Evolutionary conservation across 2,329 filamentous ascomycete species (phyloP), one percentile per base, ranked within the genome.

Genomic region (Epichloe typhina): DNA sequence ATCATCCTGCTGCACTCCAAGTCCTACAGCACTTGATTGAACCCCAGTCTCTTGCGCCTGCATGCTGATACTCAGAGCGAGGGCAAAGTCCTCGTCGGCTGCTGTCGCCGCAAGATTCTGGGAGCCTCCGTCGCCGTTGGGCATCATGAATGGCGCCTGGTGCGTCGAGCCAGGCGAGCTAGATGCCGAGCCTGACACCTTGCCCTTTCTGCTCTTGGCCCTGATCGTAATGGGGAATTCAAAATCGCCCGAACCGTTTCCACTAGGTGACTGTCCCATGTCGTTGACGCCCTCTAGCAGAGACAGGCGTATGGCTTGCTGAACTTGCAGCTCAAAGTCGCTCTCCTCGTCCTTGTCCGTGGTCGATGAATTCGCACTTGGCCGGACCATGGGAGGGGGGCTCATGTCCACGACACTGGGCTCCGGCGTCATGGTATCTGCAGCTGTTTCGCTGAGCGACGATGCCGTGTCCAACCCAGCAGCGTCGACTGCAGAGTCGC

Each of bases 261-360:
- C 72, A 9, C 60, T 66, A 0, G 75, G 71, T 3, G 73, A 74
- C 42, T 71, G 66, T 1, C 67, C 70, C 2, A 61, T 58, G 31
- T 75, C 74, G 49, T 76, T 72, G 38, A 72, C 70, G 5, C 72
- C 71, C 55, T 83, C 79, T 48, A 82, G 66, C 6, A 83, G 65
- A 2, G 78, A 82, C 9, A 83, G 66, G 0, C 79, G 75, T 39
- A 84, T 79, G 1, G 80, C 81, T 49, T 78, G 73, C 63, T 83
- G 79, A 9, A 83, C 73, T 58, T 80, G 77, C 47, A 73, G 71
- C 59, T 84, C 80, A 53, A 77, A 80, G 23, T 80, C 75, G 46
- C 73, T 74, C 43, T 76, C 73, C 4, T 66, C 64, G 8, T 59
- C 56, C 12, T 65, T 58, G 12, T 50, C 40, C 7, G 11, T 26